Base-by-base conservation (phyloP, 2,329 filamentous ascomycete species). In the Paramyrothecium sp. region DNA sequence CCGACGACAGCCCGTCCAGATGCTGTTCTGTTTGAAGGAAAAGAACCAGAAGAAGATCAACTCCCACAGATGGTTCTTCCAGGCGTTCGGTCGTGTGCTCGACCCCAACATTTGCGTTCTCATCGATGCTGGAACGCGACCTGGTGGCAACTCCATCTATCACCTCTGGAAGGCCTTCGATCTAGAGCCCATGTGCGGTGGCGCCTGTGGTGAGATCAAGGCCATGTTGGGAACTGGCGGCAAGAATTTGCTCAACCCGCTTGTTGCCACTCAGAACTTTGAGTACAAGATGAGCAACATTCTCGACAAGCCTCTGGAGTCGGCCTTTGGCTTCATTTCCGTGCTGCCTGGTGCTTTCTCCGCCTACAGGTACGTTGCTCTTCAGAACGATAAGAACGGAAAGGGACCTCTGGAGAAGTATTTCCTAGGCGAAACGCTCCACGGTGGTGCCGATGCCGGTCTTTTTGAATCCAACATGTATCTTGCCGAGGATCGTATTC, bases 41-140 rank as follows among this genome's bases (percentile, higher is more conserved):
- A 98, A 97, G 85, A 99, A 99, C 72, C 93, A 97, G 78, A 99
- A 99, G 81, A 99, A 99, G 82, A 99, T 99, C 84, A 99, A 99
- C 73, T 98, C 95, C 0, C 95, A 99, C 73, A 83, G 95, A 72
- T 99, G 95, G 95, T 98, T 99, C 79, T 99, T 99, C 82, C 90
- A 96, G 65, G 95, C 94, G 0, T 99, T 99, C 72, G 95, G 95
- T 33, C 86, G 88, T 21, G 90, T 98, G 3, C 78, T 99, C 49
- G 89, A 98, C 61, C 95, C 95, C 44, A 98, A 98, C 68, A 96
- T 99, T 65, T 98, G 95, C 69, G 94, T 98, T 12, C 83, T 99
- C 54, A 86, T 99, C 63, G 95, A 99, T 75, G 95, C 95, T 2
- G 95, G 95, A 78, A 99, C 95, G 0, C 93, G 92, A 65, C 95